Percentiles rank a stretch among this genome's conserved stretches.
Conservation (phyloP, 2,329 filamentous ascomycete genomes). For the Paecilomyces variotii region DNA sequence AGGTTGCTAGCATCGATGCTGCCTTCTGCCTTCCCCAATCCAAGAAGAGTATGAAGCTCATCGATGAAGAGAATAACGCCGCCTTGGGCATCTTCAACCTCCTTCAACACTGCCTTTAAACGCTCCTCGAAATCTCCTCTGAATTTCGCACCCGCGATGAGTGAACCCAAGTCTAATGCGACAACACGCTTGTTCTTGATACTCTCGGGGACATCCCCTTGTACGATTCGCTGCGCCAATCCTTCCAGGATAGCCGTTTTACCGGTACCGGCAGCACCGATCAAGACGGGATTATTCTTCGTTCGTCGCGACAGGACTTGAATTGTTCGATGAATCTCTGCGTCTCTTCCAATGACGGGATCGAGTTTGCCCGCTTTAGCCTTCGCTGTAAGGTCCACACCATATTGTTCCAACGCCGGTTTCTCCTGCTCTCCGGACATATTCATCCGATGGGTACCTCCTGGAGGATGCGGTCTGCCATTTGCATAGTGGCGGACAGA, state of each 20-base stretch:
- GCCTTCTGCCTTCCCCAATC: conserved; percentile 88
- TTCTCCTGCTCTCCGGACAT: conserved; percentile 70
- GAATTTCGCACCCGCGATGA: conserved; percentile 94
- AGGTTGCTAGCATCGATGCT: conserved; percentile 95
- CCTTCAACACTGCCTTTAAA: conserved; percentile 80
- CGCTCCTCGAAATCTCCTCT: conserved; percentile 94
- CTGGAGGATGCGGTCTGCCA: conserved; percentile 70
- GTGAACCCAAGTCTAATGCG: conserved; percentile 75
- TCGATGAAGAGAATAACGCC: conserved; percentile 92
- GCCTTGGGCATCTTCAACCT: conserved; percentile 82
- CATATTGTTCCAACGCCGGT: conserved; percentile 81
- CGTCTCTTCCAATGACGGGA: conserved; percentile 87
- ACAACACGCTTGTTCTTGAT: conserved; percentile 92
- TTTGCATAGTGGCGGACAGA: conserved; percentile 45
- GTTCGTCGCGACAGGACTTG: conserved; percentile 87
- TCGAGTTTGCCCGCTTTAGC: conserved; percentile 87
- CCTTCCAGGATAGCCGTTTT: conserved; percentile 94
- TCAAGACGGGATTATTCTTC: conserved; percentile 94
- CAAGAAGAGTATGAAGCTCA: conserved; percentile 83
- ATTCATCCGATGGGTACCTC: conserved; percentile 91
- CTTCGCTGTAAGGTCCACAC: conserved; percentile 77
- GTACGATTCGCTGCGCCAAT: conserved; percentile 78
- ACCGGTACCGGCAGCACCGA: conserved; percentile 81
- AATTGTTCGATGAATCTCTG: conserved; percentile 88
- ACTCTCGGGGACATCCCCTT: conserved; percentile 89